Conservation (phyloP, 352 stramenopile species). For the Globisporangium spiculum region DNA sequence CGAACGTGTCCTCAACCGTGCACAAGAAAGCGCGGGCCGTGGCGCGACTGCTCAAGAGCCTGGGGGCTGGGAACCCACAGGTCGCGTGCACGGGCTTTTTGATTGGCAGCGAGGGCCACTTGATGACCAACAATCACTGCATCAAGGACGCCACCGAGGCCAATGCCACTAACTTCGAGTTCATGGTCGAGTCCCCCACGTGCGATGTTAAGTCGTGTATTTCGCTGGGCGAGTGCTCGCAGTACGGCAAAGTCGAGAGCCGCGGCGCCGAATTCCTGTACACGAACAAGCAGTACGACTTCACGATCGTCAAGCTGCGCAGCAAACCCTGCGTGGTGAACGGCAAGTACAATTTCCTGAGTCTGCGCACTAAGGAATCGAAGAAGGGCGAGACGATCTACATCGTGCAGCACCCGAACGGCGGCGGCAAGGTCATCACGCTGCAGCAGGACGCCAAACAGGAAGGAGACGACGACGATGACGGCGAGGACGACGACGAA, state of each 20-base stretch:
- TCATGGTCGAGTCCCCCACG: constrained; percentile 31
- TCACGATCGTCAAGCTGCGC: constrained; percentile 41
- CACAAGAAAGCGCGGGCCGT: constrained; percentile 31
- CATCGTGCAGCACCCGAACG: constrained; percentile 45
- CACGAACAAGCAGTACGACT: constrained; percentile 34
- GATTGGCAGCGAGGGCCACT: constrained; percentile 36
- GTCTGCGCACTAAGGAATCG: constrained; percentile 25
- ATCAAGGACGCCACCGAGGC: constrained; percentile 30
- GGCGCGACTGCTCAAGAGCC: constrained; percentile 33
- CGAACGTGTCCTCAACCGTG: constrained; percentile 17
- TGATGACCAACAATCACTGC: constrained; percentile 55
- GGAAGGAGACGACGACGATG: constrained; percentile 2
- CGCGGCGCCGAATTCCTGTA: constrained; percentile 23
- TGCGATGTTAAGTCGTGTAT: constrained; percentile 30
- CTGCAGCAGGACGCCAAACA: constrained; percentile 30
- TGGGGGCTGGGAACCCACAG: constrained; percentile 14
- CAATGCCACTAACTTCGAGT: constrained; percentile 30
- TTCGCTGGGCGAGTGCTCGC: constrained; percentile 27
- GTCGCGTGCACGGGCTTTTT: constrained; percentile 44
- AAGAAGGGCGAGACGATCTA: constrained; percentile 43
- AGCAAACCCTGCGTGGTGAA: constrained; percentile 26
- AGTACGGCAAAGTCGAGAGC: constrained; percentile 25
- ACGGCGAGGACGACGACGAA: constrained; percentile 29
- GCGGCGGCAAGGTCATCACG: constrained; percentile 36
- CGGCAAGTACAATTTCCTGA: constrained; percentile 36